Evolutionary conservation across 768 basidiomycete genomes (phyloP).

Genomic region (Hygrocybe punicea): DNA sequence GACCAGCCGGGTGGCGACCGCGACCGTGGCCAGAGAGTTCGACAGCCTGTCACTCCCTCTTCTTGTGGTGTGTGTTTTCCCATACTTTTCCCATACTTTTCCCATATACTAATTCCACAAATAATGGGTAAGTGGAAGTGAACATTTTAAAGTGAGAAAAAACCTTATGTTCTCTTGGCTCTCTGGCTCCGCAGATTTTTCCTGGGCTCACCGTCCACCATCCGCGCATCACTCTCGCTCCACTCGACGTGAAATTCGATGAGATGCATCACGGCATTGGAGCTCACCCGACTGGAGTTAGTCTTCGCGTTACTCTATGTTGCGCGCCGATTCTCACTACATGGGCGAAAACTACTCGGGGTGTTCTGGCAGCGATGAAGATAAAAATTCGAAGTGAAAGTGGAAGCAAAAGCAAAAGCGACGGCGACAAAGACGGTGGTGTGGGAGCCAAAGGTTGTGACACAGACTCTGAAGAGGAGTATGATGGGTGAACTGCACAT

Average conservation of each 20-base stretch:
- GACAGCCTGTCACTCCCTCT: conserved; percentile 45
- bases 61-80: conserved; percentile 89
- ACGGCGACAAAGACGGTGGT: conserved; percentile 18
- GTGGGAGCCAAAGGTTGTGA: conserved; percentile 24
- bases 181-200: conserved; percentile 92
- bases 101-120: conserved; percentile 77
- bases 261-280: too few species aligned
- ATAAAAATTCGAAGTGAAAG: conserved; percentile 10
- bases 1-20: background rate
- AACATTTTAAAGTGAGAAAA: background rate
- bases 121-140: conserved; percentile 8
- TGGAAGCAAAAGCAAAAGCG: too few species aligned
- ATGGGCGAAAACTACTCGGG: too few species aligned
- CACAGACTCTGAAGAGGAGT: conserved; percentile 7
- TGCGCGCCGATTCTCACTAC: too few species aligned
- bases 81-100: conserved; percentile 91
- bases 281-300: too few species aligned
- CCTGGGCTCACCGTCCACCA: conserved; percentile 51
- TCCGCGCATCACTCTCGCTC: conserved; percentile 59
- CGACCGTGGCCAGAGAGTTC: conserved; percentile 4
- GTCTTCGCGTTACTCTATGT: too few species aligned
- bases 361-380: conserved; percentile 16
- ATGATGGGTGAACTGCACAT: too few species aligned
- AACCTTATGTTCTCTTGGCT: conserved; percentile 89
- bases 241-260: too few species aligned